Evolutionary conservation across 2,329 filamentous ascomycete species (phyloP), one percentile per base, ranked within the genome.

Genomic region (Biscogniauxia sp.): DNA sequence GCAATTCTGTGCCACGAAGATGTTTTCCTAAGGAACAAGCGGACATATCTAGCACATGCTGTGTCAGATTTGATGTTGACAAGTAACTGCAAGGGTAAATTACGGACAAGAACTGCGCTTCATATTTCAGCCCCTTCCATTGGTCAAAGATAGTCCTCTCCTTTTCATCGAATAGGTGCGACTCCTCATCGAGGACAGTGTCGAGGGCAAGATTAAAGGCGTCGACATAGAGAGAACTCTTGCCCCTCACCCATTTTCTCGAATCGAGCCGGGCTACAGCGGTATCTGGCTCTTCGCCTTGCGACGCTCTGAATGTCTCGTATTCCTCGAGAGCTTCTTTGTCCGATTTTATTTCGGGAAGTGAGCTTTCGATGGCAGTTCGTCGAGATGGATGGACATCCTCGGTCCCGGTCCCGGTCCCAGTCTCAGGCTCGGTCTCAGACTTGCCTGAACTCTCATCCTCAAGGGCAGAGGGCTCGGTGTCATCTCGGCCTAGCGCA

Each of bases 221-320:
- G 77, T 99, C 95, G 19, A 97, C 92, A 70, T 99, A 99, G 58
- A 99, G 92, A 1, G 93, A 98, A 70, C 88, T 96, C 73, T 87
- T 88, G 0, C 92, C 92, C 69, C 83, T 86, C 4, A 87, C 76
- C 92, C 92, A 97, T 61, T 83, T 55, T 79, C 80, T 74, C 17
- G 70, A 64, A 59, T 73, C 64, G 56, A 86, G 77, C 60, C 81
- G 81, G 15, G 89, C 71, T 7, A 84, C 79, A 45, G 80, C 77
- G 63, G 82, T 80, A 5, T 80, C 70, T 8, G 79, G 72, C 9
- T 77, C 72, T 3, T 75, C 75, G 57, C 80, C 70, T 62, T 86
- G 83, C 20, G 84, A 87, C 26, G 84, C 82, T 66, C 84, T 84
- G 64, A 88, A 87, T 1, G 81, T 80, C 75, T 96, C 91, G 70